Conservation (phyloP, 148 eudicot genomes). For the Nepenthes gracilis region DNA sequence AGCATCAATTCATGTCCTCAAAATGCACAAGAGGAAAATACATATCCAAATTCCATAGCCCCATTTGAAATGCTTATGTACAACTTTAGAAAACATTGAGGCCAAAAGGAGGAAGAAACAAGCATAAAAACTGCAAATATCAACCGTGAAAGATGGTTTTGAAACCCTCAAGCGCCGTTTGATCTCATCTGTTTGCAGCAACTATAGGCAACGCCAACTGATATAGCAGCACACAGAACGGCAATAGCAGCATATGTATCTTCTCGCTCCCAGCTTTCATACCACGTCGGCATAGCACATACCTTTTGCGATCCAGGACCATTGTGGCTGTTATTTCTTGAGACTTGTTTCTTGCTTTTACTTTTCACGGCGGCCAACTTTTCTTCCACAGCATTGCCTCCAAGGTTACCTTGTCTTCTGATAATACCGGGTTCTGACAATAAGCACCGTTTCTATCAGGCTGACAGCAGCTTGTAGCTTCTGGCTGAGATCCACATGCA, state of each 20-base stretch:
- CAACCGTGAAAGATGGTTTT: too few species aligned
- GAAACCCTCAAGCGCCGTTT: neutral
- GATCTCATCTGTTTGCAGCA: conserved; percentile 59
- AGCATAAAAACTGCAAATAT: too few species aligned
- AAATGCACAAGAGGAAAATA: too few species aligned
- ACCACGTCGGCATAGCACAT: conserved; percentile 74
- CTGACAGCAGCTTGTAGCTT: conserved; percentile 40
- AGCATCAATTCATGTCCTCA: too few species aligned
- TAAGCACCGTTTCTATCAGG: conserved; percentile 41
- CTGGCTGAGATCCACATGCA: conserved; percentile 22
- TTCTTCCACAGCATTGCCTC: conserved; percentile 11
- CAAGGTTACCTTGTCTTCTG: conserved; percentile 16
- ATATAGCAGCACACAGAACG: conserved; percentile 62
- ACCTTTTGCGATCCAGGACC: conserved; percentile 39
- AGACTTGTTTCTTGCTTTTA: conserved; percentile 32
- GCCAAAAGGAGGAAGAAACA: too few species aligned
- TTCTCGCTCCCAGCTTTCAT: conserved; percentile 85
- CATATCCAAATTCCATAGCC: too few species aligned
- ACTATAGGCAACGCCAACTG: conserved; percentile 59
- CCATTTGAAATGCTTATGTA: too few species aligned
- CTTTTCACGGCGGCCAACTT: conserved; percentile 25
- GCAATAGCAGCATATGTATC: conserved; percentile 85
- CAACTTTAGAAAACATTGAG: too few species aligned
- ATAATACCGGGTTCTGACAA: conserved; percentile 29
- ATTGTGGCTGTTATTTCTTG: conserved; percentile 32